A percentile compares a stretch with the other conserved stretches of the same genome.
Conservation (phyloP, 352 stramenopile genomes). For the Blastocystis sp. region DNA sequence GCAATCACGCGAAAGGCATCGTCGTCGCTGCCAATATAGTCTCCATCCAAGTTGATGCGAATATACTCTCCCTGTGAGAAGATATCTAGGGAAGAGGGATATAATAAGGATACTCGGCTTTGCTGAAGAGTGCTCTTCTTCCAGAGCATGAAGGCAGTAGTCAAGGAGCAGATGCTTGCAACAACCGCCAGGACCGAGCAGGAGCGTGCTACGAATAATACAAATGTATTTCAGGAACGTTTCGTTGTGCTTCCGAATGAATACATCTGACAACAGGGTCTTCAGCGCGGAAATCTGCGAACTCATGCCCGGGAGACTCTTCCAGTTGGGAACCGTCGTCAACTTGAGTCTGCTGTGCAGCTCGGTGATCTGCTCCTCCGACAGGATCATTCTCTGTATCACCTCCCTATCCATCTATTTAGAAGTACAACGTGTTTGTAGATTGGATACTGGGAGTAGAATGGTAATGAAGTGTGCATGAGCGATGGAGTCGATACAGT, state of each 20-base stretch:
- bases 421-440: no score
- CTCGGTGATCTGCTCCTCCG: slow-evolving; percentile 11
- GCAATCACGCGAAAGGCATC: slow-evolving; percentile 53
- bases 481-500: no score
- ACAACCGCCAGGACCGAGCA: slow-evolving; percentile 43
- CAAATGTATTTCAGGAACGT: not conserved
- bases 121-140: not conserved
- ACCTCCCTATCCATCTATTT: no score
- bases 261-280: slow-evolving; percentile 3
- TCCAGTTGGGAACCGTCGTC: slow-evolving; percentile 35
- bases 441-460: no score
- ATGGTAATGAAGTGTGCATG: no score
- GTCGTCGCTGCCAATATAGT: slow-evolving; percentile 48
- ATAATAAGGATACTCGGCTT: slow-evolving; percentile 13
- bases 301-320: not conserved
- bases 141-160: slow-evolving; percentile 4
- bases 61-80: slow-evolving; percentile 31
- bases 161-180: slow-evolving; percentile 34
- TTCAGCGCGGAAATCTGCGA: slow-evolving; percentile 5
- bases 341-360: slow-evolving; percentile 1
- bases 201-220: not conserved
- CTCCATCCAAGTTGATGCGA: slow-evolving; percentile 21
- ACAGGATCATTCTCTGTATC: slow-evolving; percentile 25
- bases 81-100: slow-evolving; percentile 3
- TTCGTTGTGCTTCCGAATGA: slow-evolving; percentile 42